Conservation (phyloP, 2,329 filamentous ascomycete genomes). For the Neopestalotiopsis clavispora region DNA sequence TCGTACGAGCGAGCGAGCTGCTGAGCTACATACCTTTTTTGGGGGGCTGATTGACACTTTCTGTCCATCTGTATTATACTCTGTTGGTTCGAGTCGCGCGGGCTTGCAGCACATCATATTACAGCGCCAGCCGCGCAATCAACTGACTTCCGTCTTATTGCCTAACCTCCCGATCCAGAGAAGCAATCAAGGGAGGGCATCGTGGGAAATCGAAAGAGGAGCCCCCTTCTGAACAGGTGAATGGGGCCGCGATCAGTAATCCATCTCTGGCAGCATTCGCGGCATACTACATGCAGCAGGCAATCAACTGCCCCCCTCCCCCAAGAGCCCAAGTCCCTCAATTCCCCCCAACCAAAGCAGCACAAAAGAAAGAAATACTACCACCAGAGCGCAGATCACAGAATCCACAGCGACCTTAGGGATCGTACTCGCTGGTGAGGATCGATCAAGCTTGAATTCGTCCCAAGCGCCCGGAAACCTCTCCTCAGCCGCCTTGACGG, state of each 20-base stretch:
- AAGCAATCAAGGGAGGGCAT: not conserved
- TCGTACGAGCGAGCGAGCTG: not conserved
- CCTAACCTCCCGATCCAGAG: not conserved
- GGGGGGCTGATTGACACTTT: no score
- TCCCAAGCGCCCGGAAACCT: not conserved
- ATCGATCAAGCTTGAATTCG: not conserved
- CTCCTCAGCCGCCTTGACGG: not conserved
- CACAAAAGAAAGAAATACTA: not conserved
- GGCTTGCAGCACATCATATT: no score
- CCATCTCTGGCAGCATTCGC: not conserved
- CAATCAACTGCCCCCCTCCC: not conserved
- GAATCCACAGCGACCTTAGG: not conserved
- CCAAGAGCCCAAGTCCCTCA: no score
- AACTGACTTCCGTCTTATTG: not conserved
- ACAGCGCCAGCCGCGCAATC: not conserved
- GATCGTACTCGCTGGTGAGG: conserved; percentile 1
- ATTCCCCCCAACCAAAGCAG: not conserved
- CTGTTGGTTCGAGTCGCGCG: no score
- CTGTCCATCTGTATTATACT: no score
- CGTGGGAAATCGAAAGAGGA: not conserved
- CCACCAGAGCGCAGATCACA: not conserved
- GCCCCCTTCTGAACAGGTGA: not conserved
- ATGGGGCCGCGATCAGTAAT: not conserved
- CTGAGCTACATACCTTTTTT: no score
- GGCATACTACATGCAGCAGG: not conserved